A percentile compares a stretch with the other conserved stretches of the same genome.
phyloP scores from a whole-genome alignment of 139 green algal genomes.

The Coelastrella sp. region DNA sequence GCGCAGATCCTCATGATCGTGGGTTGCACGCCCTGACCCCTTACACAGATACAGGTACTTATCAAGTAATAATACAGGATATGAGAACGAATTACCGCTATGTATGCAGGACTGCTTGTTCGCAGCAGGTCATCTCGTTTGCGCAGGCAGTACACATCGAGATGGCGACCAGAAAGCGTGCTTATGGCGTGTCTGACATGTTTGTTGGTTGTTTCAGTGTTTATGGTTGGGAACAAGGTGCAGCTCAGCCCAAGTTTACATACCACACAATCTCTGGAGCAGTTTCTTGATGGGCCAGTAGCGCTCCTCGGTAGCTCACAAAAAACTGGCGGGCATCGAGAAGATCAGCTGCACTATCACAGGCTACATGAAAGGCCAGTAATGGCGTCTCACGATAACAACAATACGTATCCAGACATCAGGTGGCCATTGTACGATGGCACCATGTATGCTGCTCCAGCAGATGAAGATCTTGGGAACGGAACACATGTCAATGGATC shows the following conservation, averaged over 20 bases:
- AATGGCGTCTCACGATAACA: neutral
- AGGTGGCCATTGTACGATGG: neutral
- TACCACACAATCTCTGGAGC: neutral
- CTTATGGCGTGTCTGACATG: neutral
- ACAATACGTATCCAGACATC: neutral
- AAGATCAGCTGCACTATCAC: neutral
- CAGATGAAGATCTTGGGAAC: neutral
- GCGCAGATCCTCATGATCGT: no score
- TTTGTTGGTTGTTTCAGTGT: neutral
- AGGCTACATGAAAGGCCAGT: neutral
- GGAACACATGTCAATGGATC: neutral
- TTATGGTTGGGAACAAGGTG: neutral
- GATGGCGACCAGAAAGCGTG: neutral
- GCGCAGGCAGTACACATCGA: neutral
- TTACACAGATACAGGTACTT: no score
- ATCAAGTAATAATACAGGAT: no score
- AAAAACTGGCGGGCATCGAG: neutral
- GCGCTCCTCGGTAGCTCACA: neutral
- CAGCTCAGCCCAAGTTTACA: neutral
- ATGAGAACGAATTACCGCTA: no score
- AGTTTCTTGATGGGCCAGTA: conserved; percentile 4
- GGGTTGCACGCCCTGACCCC: no score
- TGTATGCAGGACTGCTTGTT: neutral
- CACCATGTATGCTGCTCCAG: neutral
- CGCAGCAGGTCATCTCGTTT: neutral